phyloP scores from a whole-genome alignment of 176 grass and related monocot species.

The Raddia guianensis region DNA sequence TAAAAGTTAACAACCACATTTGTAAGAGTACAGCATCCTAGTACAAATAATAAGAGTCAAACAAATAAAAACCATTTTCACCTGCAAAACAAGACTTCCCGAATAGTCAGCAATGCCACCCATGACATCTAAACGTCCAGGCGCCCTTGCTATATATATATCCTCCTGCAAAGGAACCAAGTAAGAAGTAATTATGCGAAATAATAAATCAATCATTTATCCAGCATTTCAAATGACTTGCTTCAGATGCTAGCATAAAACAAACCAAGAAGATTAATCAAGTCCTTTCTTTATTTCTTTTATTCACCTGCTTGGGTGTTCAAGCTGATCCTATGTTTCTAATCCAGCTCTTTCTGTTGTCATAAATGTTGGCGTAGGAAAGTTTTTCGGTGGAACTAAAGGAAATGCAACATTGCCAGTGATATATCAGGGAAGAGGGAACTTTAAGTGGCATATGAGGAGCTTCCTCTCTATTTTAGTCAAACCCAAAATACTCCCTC shows the following conservation, averaged over 20 bases:
- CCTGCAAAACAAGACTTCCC: constrained; percentile 81
- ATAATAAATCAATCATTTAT: constrained; percentile 5
- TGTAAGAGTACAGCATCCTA: constrained; percentile 9
- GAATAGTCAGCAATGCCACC: constrained; percentile 98
- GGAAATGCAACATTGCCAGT: too few relatives aligned
- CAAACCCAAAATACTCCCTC: too few relatives aligned
- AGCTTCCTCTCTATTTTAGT: too few relatives aligned
- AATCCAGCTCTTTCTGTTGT: too few relatives aligned
- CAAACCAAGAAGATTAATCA: neutral
- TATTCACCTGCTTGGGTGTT: too few relatives aligned
- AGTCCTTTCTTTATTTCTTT: too few relatives aligned
- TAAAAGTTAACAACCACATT: constrained; percentile 6
- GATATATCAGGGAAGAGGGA: too few relatives aligned
- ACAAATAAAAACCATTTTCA: constrained; percentile 19
- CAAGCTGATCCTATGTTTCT: too few relatives aligned
- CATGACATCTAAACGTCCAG: constrained; percentile 92
- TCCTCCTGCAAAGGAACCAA: constrained; percentile 53
- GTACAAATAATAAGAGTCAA: neutral
- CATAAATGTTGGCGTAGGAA: too few relatives aligned
- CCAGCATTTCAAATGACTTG: neutral
- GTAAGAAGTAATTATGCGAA: constrained; percentile 15
- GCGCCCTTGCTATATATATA: constrained; percentile 93
- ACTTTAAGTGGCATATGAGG: too few relatives aligned
- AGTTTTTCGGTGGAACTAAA: too few relatives aligned
- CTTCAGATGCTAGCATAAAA: constrained; percentile 27